phyloP scores from a whole-genome alignment of 805 yeast genomes.

The Candida methanosorbosa region DNA sequence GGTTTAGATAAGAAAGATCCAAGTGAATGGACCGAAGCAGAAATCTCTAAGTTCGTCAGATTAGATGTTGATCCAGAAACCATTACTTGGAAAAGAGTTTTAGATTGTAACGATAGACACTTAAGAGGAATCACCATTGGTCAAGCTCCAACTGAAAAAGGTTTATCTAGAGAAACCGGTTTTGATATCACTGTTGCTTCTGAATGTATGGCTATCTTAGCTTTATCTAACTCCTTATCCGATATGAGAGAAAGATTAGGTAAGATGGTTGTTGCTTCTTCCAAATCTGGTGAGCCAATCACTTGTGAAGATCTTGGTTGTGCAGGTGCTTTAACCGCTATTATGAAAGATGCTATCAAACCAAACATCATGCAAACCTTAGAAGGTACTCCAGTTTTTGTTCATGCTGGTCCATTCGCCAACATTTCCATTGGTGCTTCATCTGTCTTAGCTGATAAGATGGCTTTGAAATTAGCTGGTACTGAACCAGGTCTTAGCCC shows the following conservation, averaged over 20 bases:
- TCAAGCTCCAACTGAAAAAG: conserved; percentile 89
- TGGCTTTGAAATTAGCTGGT: conserved; percentile 87
- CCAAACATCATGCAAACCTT: conserved; percentile 96
- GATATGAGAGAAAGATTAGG: conserved; percentile 89
- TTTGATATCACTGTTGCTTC: conserved; percentile 96
- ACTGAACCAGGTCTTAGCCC: conserved; percentile 33
- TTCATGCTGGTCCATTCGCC: conserved; percentile 98
- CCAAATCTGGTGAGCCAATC: conserved; percentile 65
- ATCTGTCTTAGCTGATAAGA: conserved; percentile 85
- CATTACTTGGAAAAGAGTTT: conserved; percentile 87
- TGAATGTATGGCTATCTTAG: conserved; percentile 93
- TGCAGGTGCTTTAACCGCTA: conserved; percentile 93
- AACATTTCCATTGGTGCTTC: conserved; percentile 96
- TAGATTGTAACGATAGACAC: conserved; percentile 89
- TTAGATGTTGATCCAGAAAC: conserved; percentile 85
- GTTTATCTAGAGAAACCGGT: conserved; percentile 76
- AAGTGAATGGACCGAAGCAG: conserved; percentile 69
- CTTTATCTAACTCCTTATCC: conserved; percentile 64
- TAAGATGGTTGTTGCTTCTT: conserved; percentile 80
- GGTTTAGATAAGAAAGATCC: conserved; percentile 82
- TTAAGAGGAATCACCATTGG: conserved; percentile 86
- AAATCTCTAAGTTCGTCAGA: conserved; percentile 65
- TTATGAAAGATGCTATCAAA: conserved; percentile 91
- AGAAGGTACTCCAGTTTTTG: conserved; percentile 96
- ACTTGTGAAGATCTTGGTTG: conserved; percentile 93